Percentiles rank a stretch among this genome's conserved stretches.
Evolutionary conservation across 1,284 basidiomycete genomes (phyloP).

Genomic region (Violaceomyces palustris): DNA sequence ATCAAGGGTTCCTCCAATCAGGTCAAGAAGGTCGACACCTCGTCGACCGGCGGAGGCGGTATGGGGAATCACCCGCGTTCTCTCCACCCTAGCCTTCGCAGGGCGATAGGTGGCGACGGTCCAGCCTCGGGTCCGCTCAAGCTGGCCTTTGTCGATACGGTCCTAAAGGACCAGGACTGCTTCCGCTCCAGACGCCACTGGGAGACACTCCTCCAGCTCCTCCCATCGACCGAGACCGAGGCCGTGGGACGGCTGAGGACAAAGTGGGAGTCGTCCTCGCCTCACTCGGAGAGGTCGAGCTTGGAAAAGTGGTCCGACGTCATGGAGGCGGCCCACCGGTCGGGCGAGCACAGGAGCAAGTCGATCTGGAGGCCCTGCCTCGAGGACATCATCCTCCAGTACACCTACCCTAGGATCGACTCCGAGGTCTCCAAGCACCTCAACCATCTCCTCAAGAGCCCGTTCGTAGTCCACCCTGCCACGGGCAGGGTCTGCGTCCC

Average conservation of each 20-base stretch:
- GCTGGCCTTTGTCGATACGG: slow-evolving; percentile 63
- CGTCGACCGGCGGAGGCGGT: slow-evolving; percentile 58
- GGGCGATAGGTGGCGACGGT: slow-evolving; percentile 52
- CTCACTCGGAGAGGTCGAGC: slow-evolving; percentile 60
- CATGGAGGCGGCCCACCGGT: slow-evolving; percentile 34
- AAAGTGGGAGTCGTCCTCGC: slow-evolving; percentile 60
- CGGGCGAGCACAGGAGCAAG: slow-evolving; percentile 46
- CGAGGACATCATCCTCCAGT: slow-evolving; percentile 86
- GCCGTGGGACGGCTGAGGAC: slow-evolving; percentile 55
- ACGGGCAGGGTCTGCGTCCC: slow-evolving; percentile 95
- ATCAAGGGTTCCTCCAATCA: slow-evolving; percentile 72
- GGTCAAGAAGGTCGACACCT: slow-evolving; percentile 72
- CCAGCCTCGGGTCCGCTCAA: slow-evolving; percentile 56
- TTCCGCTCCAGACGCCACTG: slow-evolving; percentile 70
- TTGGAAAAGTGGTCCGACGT: slow-evolving; percentile 71
- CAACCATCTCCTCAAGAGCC: slow-evolving; percentile 95
- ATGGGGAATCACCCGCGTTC: slow-evolving; percentile 65
- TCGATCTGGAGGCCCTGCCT: slow-evolving; percentile 43
- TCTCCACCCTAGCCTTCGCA: slow-evolving; percentile 45
- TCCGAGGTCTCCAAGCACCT: slow-evolving; percentile 94
- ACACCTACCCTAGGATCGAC: slow-evolving; percentile 93
- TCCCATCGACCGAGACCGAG: slow-evolving; percentile 58
- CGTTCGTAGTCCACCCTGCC: slow-evolving; percentile 93
- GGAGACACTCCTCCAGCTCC: slow-evolving; percentile 68
- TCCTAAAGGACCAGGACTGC: slow-evolving; percentile 80